Evolutionary conservation across 257 asterid genomes (phyloP).

Genomic region (Petrea volubilis): DNA sequence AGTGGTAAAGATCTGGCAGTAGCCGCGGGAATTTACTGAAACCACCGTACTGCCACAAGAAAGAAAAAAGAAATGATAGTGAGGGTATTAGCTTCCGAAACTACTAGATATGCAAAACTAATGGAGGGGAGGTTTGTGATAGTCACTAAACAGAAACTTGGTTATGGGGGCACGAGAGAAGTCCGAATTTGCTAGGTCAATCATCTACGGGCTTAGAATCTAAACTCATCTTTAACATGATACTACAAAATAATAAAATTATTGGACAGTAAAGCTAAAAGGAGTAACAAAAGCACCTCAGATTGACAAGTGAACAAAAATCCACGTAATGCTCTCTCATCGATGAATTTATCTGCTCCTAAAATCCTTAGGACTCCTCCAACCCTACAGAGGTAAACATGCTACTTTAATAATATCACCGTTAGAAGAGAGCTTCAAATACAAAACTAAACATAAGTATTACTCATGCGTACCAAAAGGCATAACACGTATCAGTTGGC

Average conservation of each 20-base stretch:
- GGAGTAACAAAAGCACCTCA: slow-evolving; percentile 56
- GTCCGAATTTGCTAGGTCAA: background rate
- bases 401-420: slow-evolving; percentile 10
- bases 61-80: slow-evolving; percentile 13
- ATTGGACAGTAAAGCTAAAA: slow-evolving; percentile 20
- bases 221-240: background rate
- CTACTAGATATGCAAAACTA: background rate
- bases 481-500: slow-evolving; percentile 88
- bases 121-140: background rate
- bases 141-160: background rate
- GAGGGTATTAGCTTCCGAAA: background rate
- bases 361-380: slow-evolving; percentile 84
- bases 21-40: slow-evolving; percentile 78
- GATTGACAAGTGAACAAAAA: slow-evolving; percentile 81
- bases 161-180: background rate
- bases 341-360: slow-evolving; percentile 66
- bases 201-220: background rate
- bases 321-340: slow-evolving; percentile 58
- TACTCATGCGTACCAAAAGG: slow-evolving; percentile 68
- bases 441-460: background rate
- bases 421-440: background rate
- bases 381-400: slow-evolving; percentile 49
- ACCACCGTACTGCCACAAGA: slow-evolving; percentile 76
- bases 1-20: slow-evolving; percentile 89
- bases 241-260: background rate